Percentiles rank a stretch among this genome's conserved stretches.
Evolutionary conservation across 2,329 filamentous ascomycete species (phyloP).

Genomic region (Xylaria sp.): DNA sequence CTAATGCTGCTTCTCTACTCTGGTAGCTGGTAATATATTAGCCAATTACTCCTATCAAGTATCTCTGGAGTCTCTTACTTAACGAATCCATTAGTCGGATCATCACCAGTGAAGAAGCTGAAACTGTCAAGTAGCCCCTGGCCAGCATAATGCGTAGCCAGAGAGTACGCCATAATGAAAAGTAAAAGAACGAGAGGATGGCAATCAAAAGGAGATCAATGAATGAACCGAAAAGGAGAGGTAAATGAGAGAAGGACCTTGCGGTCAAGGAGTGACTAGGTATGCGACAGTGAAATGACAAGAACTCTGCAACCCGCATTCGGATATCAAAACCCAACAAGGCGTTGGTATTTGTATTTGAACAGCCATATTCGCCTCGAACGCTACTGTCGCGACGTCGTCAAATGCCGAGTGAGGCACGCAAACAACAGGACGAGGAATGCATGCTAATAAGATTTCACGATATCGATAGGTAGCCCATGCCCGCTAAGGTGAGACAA

Average conservation of each 20-base stretch:
- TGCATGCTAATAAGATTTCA: conserved; percentile 47
- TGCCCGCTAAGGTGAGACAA: conserved; percentile 44
- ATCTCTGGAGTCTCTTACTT: conserved; percentile 60
- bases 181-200: conserved; percentile 5
- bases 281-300: conserved; percentile 29
- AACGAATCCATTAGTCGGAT: conserved; percentile 76
- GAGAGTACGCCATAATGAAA: conserved; percentile 46
- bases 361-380: conserved; percentile 29
- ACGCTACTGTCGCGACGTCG: conserved; percentile 32
- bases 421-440: conserved; percentile 41
- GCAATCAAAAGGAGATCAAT: conserved; percentile 34
- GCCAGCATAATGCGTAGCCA: conserved; percentile 49
- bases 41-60: background rate
- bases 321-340: background rate
- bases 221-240: conserved; percentile 45
- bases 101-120: conserved; percentile 61
- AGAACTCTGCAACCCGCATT: conserved; percentile 21
- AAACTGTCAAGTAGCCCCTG: conserved; percentile 55
- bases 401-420: conserved; percentile 43
- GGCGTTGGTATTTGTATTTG: conserved; percentile 36
- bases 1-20: conserved; percentile 54
- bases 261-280: conserved; percentile 41
- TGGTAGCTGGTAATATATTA: conserved; percentile 55
- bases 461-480: conserved; percentile 32
- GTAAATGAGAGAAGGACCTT: conserved; percentile 36